These are phyloP conservation scores for Cyclotella choctawhatcheeana DNA, from an alignment of 108 stramenopile species.

Conservation along the genomic window DNA sequence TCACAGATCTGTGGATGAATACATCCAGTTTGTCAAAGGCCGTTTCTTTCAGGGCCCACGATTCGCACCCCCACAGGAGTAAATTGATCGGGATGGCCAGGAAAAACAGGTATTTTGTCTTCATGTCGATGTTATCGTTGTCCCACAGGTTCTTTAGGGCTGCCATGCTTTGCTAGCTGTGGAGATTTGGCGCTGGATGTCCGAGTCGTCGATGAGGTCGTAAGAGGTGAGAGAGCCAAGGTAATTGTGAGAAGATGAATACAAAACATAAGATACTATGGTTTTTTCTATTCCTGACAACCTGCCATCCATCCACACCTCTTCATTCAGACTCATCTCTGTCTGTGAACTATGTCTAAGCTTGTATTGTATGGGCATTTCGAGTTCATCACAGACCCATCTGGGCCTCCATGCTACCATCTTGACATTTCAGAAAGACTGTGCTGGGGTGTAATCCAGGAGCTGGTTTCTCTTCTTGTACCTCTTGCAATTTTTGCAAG, in stretches of 20 bases:
- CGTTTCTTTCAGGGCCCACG: slow-evolving; percentile 6
- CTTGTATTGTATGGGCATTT: slow-evolving; percentile 9
- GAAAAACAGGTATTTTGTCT: slow-evolving; percentile 4
- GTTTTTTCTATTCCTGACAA: too few relatives aligned
- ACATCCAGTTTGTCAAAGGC: slow-evolving; percentile 1
- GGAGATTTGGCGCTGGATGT: neutral
- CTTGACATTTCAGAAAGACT: slow-evolving; percentile 16
- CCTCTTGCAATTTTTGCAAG: slow-evolving; percentile 20
- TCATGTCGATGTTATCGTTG: neutral
- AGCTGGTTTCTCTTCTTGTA: slow-evolving; percentile 12
- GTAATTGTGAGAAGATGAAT: too few relatives aligned
- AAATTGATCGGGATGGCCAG: slow-evolving; percentile 21
- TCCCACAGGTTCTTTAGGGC: neutral
- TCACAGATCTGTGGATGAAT: slow-evolving; percentile 13
- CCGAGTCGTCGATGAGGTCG: neutral
- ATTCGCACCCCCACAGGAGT: slow-evolving; percentile 24
- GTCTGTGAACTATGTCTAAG: neutral
- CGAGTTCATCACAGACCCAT: slow-evolving; percentile 10
- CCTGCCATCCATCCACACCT: too few relatives aligned
- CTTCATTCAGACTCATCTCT: too few relatives aligned
- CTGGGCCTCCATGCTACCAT: neutral
- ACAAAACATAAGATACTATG: too few relatives aligned
- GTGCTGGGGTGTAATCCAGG: neutral
- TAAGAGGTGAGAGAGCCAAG: neutral
- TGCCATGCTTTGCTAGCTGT: slow-evolving; percentile 2